These are phyloP conservation scores for Podospora pseudocomata DNA, from an alignment of 495 filamentous ascomycete genomes.

Conservation along the genomic window DNA sequence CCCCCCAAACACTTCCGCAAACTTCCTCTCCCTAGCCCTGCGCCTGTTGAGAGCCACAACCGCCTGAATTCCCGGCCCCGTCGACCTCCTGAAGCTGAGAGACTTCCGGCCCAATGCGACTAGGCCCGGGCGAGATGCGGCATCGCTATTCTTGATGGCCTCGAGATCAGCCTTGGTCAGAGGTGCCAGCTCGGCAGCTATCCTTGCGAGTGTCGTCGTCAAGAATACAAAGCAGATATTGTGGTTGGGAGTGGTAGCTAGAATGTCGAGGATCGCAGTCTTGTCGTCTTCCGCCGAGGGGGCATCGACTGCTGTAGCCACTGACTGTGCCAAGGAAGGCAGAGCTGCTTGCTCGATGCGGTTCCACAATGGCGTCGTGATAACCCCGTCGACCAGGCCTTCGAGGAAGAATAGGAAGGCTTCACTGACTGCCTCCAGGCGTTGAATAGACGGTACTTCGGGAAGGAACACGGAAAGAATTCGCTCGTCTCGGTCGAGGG, in stretches of 20 bases:
- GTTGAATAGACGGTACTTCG: constrained; percentile 57
- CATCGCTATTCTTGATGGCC: constrained; percentile 12
- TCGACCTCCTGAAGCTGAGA: constrained; percentile 39
- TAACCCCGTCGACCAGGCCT: constrained; percentile 69
- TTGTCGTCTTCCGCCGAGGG: constrained; percentile 57
- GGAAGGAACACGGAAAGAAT: constrained; percentile 56
- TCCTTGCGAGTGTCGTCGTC: constrained; percentile 64
- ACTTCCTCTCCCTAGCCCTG: constrained; percentile 41
- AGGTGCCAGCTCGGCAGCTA: constrained; percentile 46
- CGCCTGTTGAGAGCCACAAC: constrained; percentile 37
- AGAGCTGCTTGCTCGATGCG: constrained; percentile 61
- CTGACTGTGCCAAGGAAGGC: constrained; percentile 8
- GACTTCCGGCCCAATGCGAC: constrained; percentile 33
- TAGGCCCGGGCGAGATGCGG: constrained; percentile 18
- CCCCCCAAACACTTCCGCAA: constrained; percentile 46
- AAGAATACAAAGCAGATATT: constrained; percentile 85
- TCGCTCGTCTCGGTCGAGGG: constrained; percentile 63
- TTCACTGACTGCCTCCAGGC: constrained; percentile 65
- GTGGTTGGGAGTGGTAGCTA: constrained; percentile 67
- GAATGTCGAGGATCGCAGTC: constrained; percentile 65
- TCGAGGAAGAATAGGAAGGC: constrained; percentile 66
- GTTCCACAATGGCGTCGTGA: constrained; percentile 65
- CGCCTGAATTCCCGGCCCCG: constrained; percentile 27
- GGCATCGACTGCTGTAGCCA: not conserved
- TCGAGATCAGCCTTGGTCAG: constrained; percentile 38